phyloP scores from a whole-genome alignment of 305 asterid genomes.

The Fraxinus velutina region DNA sequence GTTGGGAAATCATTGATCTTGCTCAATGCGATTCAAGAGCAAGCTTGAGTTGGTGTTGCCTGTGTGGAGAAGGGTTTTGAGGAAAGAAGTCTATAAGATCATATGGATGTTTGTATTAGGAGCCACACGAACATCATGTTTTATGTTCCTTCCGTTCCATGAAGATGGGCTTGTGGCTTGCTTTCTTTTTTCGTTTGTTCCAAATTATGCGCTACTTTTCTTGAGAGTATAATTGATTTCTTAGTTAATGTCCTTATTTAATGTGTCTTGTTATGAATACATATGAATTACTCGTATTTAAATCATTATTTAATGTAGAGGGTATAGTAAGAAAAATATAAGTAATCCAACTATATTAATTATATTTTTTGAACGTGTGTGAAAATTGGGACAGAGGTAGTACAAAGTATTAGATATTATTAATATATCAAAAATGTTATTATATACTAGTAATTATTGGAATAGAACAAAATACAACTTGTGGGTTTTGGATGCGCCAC shows the following conservation, averaged over 20 bases:
- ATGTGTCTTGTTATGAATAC: too few relatives aligned
- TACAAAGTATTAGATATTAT: too few relatives aligned
- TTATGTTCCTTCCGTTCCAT: neutral
- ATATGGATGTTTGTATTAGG: neutral
- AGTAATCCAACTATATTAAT: too few relatives aligned
- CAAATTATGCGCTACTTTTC: too few relatives aligned
- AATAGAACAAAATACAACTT: neutral
- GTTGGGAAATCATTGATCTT: neutral
- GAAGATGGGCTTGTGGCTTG: neutral
- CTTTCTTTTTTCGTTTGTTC: too few relatives aligned
- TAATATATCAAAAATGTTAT: neutral
- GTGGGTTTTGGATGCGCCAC: neutral
- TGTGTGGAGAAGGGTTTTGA: neutral
- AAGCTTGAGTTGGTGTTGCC: neutral
- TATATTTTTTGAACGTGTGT: too few relatives aligned
- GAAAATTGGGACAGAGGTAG: too few relatives aligned
- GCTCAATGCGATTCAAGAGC: neutral
- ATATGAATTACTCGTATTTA: too few relatives aligned
- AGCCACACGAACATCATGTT: neutral
- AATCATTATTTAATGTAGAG: too few relatives aligned
- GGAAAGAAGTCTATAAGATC: neutral
- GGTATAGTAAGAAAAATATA: too few relatives aligned
- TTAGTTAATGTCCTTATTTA: too few relatives aligned
- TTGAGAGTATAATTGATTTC: too few relatives aligned
- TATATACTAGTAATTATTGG: neutral